Evolutionary conservation across 495 filamentous ascomycete species (phyloP), one percentile per base, ranked within the genome.

Genomic region (Pseudomonodictys pantanalensis): DNA sequence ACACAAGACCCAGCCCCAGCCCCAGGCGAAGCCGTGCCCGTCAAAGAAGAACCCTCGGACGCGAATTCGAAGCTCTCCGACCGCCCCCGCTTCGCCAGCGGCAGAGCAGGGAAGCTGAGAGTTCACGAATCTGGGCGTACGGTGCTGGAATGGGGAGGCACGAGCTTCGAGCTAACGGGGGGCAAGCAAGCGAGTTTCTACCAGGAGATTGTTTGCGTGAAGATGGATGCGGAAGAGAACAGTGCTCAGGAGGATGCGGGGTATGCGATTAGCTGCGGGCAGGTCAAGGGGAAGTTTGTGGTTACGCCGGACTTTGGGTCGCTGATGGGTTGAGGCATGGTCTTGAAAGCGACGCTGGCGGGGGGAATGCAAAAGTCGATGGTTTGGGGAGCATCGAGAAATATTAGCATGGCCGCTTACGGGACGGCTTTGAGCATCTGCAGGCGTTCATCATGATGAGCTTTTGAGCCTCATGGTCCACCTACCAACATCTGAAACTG

Each of bases 81-180:
- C 5, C 38, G 38, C 15, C 12, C 38, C 12, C 38, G 38, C 12
- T 41, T 72, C 20, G 53, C 71, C 11, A 24, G 58, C 17, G 83
- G 83, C n/a, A 75, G 67, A 52, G 76, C 83, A 3, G 85, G 85
- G 26, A 82, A 81, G 60, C 69, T 88, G 29, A 70, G 80, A 28
- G 77, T 88, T 18, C 77, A 81, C 59, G 75, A 81, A 66, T 83
- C 80, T 8, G 85, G 85, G 52, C 78, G 76, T 38, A 78, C 79
- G 1, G 81, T 83, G 52, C 66, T 88, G 26, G 73, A 75, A 56
- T 88, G 84, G 84, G 84, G 83, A 15, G 83, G 83, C 4, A 75
- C 72, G 38, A 73, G 54, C 33, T 58, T 86, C 57, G 68, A 72
- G 25, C 17, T 86, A 43, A 64, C 57, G 2, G 71, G 69, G 60